Percentiles rank a stretch among this genome's conserved stretches.
These are phyloP conservation scores for Leishmania tropica DNA, from an alignment of 208 protist genomes.

Conservation along the genomic window DNA sequence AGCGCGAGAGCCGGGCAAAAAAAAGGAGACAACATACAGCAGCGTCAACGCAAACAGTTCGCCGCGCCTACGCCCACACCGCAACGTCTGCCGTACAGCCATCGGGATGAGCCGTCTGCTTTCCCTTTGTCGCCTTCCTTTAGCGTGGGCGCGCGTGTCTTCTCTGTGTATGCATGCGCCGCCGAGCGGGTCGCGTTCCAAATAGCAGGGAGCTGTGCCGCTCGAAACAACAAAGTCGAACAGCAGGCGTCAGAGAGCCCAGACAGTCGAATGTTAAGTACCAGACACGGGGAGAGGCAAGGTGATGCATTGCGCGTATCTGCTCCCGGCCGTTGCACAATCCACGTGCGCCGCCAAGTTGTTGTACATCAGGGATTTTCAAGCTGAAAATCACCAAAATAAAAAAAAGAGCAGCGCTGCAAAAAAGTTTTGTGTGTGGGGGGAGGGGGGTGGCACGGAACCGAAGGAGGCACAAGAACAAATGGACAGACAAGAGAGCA, in stretches of 20 bases:
- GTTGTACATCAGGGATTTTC: conserved; percentile 1
- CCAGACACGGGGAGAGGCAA: not conserved
- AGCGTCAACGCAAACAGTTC: not conserved
- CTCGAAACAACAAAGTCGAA: not conserved
- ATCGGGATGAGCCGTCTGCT: too few species aligned
- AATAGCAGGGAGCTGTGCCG: not conserved
- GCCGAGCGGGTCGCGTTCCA: not conserved
- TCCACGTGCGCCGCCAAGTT: not conserved
- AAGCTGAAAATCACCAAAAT: not conserved
- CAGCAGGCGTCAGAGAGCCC: not conserved
- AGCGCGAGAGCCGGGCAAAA: not conserved
- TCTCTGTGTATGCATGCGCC: not conserved
- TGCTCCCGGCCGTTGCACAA: not conserved
- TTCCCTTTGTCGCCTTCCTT: not conserved
- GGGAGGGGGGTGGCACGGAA: not conserved
- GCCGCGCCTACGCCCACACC: not conserved
- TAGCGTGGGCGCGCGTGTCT: too few species aligned
- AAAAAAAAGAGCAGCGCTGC: not conserved
- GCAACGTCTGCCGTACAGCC: not conserved
- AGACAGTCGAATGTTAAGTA: not conserved
- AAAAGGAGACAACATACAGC: not conserved
- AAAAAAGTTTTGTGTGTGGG: too few species aligned
- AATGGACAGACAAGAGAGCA: not conserved
- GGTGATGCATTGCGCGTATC: not conserved
- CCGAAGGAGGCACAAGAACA: not conserved